Conservation (phyloP, 345 rosid genomes). For the Lumnitzera racemosa region DNA sequence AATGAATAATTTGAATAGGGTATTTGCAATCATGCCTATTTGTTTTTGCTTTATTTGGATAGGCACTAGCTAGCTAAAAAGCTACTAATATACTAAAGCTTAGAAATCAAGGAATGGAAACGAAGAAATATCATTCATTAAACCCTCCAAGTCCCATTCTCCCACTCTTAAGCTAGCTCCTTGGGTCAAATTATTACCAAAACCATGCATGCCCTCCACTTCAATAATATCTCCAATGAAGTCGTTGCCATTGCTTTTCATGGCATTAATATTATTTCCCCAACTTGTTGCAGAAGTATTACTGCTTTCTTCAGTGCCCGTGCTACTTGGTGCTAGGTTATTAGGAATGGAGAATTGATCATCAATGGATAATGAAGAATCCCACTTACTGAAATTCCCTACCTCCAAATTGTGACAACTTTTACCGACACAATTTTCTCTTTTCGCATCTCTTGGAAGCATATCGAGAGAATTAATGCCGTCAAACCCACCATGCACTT, state of each 20-base stretch:
- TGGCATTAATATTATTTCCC: constrained; percentile 21
- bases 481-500: constrained; percentile 24
- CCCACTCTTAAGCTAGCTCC: constrained; percentile 68
- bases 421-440: no score
- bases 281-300: constrained; percentile 6
- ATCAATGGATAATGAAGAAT: no score
- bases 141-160: constrained; percentile 89
- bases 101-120: constrained; percentile 87
- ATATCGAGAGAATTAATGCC: no score
- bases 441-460: no score
- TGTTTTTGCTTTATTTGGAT: not conserved
- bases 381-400: no score
- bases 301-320: constrained; percentile 14
- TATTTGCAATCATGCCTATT: no score
- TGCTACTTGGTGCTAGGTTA: constrained; percentile 7
- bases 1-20: no score
- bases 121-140: constrained; percentile 59
- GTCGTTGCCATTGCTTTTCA: constrained; percentile 35
- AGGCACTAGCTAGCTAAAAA: constrained; percentile 21
- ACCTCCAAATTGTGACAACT: no score
- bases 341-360: no score
- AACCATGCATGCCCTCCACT: constrained; percentile 44
- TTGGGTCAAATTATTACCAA: constrained; percentile 47
- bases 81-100: constrained; percentile 5
- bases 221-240: constrained; percentile 35